phyloP scores from a whole-genome alignment of 306 rosid species.

The Prosopis cineraria region DNA sequence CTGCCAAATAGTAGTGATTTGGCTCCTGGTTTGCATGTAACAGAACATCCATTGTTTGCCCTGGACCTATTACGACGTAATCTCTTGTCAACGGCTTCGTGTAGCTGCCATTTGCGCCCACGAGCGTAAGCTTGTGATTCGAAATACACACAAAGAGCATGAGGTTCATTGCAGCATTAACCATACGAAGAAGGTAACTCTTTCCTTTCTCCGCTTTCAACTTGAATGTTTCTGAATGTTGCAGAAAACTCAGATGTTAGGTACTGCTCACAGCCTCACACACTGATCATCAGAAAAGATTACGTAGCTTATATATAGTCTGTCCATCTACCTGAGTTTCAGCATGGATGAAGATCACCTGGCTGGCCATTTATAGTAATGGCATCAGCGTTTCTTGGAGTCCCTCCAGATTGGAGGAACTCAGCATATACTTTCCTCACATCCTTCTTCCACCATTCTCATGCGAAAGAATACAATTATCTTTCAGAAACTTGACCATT shows the following conservation, averaged over 20 bases:
- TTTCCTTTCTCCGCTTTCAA: conserved; percentile 41
- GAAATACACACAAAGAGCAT: conserved; percentile 44
- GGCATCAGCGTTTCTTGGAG: conserved; percentile 41
- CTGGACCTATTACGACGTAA: conserved; percentile 52
- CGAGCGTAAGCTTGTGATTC: conserved; percentile 52
- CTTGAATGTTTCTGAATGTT: conserved; percentile 39
- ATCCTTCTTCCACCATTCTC: conserved; percentile 73
- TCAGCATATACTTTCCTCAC: conserved; percentile 32
- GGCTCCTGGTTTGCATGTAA: conserved; percentile 46
- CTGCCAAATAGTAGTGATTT: conserved; percentile 51
- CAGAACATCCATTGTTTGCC: conserved; percentile 53
- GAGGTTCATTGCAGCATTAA: conserved; percentile 46
- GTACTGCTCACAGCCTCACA: no score
- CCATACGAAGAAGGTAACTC: conserved; percentile 51
- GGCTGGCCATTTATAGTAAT: conserved; percentile 49
- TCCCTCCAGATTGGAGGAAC: conserved; percentile 44
- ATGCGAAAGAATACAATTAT: conserved; percentile 8
- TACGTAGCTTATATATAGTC: no score
- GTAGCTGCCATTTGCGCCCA: conserved; percentile 46
- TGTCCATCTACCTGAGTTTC: conserved; percentile 29
- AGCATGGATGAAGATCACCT: conserved; percentile 45
- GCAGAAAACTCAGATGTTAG: not conserved
- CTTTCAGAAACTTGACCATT: not conserved
- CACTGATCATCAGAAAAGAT: no score
- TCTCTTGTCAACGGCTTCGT: conserved; percentile 36